A percentile compares a stretch with the other conserved stretches of the same genome.
Evolutionary conservation across 163 green algal species (phyloP).

Genomic region (Chloromonas sp.): DNA sequence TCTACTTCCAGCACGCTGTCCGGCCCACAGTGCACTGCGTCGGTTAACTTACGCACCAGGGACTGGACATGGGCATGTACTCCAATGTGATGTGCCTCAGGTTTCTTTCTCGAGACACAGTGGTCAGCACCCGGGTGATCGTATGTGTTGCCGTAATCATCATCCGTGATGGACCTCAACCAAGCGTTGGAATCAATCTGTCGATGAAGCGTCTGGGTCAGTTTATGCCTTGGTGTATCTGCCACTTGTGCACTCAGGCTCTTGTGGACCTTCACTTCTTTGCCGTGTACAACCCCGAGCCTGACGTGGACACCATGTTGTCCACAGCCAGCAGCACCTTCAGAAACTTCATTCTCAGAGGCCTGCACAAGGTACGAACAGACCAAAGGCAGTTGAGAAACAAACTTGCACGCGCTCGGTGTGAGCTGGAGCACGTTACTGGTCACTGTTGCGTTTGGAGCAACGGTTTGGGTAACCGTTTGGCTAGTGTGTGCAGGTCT

Average conservation of each 20-base stretch:
- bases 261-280: slow-evolving; percentile 70
- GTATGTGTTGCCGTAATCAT: no score
- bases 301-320: slow-evolving; percentile 29
- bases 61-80: no score
- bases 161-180: no score
- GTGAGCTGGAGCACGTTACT: neutral
- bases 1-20: neutral
- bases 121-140: no score
- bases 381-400: neutral
- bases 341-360: slow-evolving; percentile 29
- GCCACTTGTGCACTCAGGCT: slow-evolving; percentile 21
- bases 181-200: no score
- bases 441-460: neutral
- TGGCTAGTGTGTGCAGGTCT: neutral
- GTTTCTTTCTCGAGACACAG: no score
- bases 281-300: slow-evolving; percentile 42
- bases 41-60: no score
- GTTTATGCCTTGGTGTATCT: no score
- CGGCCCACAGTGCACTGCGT: no score
- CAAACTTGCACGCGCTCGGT: no score
- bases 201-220: no score
- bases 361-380: slow-evolving; percentile 27
- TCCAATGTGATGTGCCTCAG: no score
- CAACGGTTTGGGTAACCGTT: neutral
- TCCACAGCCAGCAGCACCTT: slow-evolving; percentile 17